A percentile compares a stretch with the other conserved stretches of the same genome.
These are phyloP conservation scores for Diaporthe capsici DNA, from an alignment of 2,329 filamentous ascomycete species.

Conservation along the genomic window DNA sequence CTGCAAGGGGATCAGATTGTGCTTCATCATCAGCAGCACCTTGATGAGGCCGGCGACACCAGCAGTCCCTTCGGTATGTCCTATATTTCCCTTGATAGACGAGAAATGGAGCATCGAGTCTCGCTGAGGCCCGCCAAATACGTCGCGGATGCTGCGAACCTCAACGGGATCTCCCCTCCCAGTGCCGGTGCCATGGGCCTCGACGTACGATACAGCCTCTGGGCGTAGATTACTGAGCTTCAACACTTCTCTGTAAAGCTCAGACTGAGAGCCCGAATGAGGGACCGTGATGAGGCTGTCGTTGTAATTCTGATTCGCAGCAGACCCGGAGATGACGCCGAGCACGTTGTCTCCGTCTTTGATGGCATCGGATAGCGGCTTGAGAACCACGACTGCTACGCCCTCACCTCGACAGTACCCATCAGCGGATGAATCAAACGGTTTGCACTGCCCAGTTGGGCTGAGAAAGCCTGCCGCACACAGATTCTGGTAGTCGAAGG, in stretches of 20 bases:
- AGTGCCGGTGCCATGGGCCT: constrained; percentile 61
- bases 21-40: constrained; percentile 49
- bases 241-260: constrained; percentile 51
- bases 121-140: constrained; percentile 40
- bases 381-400: constrained; percentile 59
- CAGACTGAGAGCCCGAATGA: constrained; percentile 45
- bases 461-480: constrained; percentile 50
- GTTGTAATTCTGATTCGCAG: constrained; percentile 58
- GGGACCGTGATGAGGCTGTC: constrained; percentile 48
- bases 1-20: constrained; percentile 50
- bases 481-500: constrained; percentile 44
- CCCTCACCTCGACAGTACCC: constrained; percentile 69
- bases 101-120: not conserved
- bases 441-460: constrained; percentile 50
- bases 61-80: constrained; percentile 24
- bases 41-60: constrained; percentile 49
- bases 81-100: constrained; percentile 31
- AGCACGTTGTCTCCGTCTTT: constrained; percentile 60
- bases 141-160: constrained; percentile 51
- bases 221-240: constrained; percentile 44
- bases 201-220: constrained; percentile 49
- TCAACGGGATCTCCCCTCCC: constrained; percentile 54
- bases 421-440: constrained; percentile 52
- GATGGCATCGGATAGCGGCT: constrained; percentile 60
- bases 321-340: constrained; percentile 55